These are phyloP conservation scores for Micractinium sp. DNA, from an alignment of 139 green algal genomes.

Conservation along the genomic window DNA sequence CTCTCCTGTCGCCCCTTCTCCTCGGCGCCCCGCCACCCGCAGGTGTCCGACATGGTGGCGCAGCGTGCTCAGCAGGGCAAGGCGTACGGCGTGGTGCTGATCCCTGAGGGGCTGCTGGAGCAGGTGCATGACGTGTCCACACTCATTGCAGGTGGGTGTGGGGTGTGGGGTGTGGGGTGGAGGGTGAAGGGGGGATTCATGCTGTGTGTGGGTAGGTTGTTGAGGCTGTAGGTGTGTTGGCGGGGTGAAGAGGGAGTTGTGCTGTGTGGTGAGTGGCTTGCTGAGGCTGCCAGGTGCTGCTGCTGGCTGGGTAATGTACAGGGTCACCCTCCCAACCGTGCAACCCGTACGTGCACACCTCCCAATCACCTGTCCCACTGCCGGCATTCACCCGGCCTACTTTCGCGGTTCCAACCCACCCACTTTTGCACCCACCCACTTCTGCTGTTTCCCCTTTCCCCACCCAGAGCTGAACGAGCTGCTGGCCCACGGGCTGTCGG, in stretches of 20 bases:
- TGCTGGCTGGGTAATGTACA: not conserved
- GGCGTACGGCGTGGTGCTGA: slow-evolving; percentile 65
- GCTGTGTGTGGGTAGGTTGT: too few relatives aligned
- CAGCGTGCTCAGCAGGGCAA: slow-evolving; percentile 45
- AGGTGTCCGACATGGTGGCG: slow-evolving; percentile 63
- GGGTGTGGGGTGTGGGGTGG: not conserved
- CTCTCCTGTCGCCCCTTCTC: not conserved
- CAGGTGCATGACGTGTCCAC: slow-evolving; percentile 51
- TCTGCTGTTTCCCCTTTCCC: not conserved
- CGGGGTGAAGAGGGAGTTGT: too few relatives aligned
- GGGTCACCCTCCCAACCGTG: too few relatives aligned
- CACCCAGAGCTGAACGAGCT: slow-evolving; percentile 54
- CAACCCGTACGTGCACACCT: too few relatives aligned
- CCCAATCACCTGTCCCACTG: too few relatives aligned
- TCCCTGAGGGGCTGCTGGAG: slow-evolving; percentile 75
- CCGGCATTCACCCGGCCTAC: too few relatives aligned
- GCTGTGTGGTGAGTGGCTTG: not conserved
- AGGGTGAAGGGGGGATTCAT: not conserved
- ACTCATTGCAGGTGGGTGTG: slow-evolving; percentile 33
- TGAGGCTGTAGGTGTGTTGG: too few relatives aligned
- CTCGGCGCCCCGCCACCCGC: not conserved
- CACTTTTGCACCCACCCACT: not conserved
- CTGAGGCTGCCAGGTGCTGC: not conserved
- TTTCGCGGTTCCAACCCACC: too few relatives aligned
- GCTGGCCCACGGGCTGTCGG: slow-evolving; percentile 28